Conservation (phyloP, 23 red algal species). For the Gracilaria vermiculophylla region DNA sequence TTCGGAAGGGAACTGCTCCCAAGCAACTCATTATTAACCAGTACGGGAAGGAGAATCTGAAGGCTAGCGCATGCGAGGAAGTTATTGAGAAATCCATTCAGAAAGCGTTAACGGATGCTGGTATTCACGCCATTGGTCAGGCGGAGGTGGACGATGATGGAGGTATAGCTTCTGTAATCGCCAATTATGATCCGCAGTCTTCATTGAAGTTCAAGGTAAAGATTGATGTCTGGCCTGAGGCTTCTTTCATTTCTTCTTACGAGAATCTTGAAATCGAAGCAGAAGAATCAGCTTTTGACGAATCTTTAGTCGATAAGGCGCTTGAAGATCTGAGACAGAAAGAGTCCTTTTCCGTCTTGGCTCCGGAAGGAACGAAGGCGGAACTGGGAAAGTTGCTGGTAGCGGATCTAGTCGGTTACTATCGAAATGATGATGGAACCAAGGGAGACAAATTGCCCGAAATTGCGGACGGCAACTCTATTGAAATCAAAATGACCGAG, state of each 20-base stretch:
- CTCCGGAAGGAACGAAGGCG: conserved; percentile 60
- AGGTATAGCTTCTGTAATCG: conserved; percentile 69
- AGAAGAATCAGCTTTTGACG: conserved; percentile 72
- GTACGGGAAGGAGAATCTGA: conserved; percentile 74
- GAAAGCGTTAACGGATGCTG: conserved; percentile 65
- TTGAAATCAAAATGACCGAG: conserved; percentile 84
- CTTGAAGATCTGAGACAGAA: conserved; percentile 74
- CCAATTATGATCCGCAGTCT: conserved; percentile 56
- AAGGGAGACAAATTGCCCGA: conserved; percentile 77
- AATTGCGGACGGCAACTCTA: conserved; percentile 76
- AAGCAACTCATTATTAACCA: conserved; percentile 85
- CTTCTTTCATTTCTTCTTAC: conserved; percentile 65
- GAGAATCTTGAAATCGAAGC: conserved; percentile 66
- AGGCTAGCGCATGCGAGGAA: conserved; percentile 74
- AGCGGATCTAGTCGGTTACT: conserved; percentile 77
- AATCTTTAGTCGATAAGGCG: conserved; percentile 80
- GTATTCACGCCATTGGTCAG: conserved; percentile 77
- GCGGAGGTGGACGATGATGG: conserved; percentile 61
- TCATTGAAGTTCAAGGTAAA: conserved; percentile 84
- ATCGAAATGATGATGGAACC: conserved; percentile 76
- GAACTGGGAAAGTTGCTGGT: conserved; percentile 64
- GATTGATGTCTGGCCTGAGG: conserved; percentile 95
- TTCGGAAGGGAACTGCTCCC: conserved; percentile 92
- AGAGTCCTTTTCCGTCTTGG: conserved; percentile 62
- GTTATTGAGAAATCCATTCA: conserved; percentile 82